Conservation (phyloP, 192 early-diverging fungal species). For the Umbelopsis sp. region DNA sequence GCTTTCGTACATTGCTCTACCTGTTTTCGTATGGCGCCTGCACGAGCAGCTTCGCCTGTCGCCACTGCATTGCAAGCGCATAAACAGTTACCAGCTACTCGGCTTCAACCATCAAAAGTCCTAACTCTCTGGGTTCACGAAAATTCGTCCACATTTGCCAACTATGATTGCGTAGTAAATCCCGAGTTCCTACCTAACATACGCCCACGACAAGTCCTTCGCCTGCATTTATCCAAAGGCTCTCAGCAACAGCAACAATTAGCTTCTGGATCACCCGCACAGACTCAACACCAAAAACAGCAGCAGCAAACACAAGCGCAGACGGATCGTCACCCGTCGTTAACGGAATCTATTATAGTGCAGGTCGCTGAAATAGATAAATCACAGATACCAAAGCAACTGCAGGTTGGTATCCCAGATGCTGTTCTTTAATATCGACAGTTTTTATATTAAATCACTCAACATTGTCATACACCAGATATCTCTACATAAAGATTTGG, state of each 20-base stretch:
- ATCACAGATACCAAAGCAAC: background rate
- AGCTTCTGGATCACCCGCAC: background rate
- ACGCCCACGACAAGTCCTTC: slow-evolving; percentile 56
- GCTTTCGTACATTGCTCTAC: background rate
- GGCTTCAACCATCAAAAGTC: slow-evolving; percentile 11
- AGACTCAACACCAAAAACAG: slow-evolving; percentile 12
- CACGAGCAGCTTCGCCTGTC: slow-evolving; percentile 3
- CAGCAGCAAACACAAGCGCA: slow-evolving; percentile 9
- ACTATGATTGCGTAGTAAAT: slow-evolving; percentile 65
- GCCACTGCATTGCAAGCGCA: background rate
- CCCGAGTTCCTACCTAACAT: slow-evolving; percentile 59
- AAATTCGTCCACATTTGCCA: slow-evolving; percentile 37
- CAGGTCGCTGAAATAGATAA: background rate
- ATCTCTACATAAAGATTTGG: background rate
- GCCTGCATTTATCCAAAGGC: background rate
- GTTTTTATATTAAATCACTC: background rate
- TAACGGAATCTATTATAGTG: slow-evolving; percentile 4
- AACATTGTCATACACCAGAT: background rate
- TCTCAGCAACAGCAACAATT: slow-evolving; percentile 4
- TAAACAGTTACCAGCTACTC: background rate
- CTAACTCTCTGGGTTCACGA: slow-evolving; percentile 58
- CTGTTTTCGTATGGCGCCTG: background rate
- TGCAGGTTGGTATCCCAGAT: slow-evolving; percentile 2
- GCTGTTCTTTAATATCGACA: no score
- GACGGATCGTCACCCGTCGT: background rate